These are phyloP conservation scores for Allium cepa DNA, from an alignment of 106 monocot genomes.

Conservation along the genomic window DNA sequence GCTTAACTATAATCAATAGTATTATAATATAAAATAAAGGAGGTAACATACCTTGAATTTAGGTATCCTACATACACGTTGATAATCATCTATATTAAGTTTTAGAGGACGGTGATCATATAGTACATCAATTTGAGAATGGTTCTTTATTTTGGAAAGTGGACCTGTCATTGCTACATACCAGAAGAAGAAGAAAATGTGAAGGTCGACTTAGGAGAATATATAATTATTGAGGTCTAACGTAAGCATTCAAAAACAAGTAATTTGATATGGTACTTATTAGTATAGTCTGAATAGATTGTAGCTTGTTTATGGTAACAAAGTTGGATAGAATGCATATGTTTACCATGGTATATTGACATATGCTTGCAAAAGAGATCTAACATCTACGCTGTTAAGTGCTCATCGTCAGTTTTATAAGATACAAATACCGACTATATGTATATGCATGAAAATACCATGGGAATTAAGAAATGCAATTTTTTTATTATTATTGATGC, in stretches of 20 bases:
- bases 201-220: not conserved
- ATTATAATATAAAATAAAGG: not conserved
- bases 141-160: not conserved
- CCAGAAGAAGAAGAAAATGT: not conserved
- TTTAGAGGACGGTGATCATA: conserved; percentile 19
- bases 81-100: conserved; percentile 19
- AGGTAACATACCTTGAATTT: conserved; percentile 10
- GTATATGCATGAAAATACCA: no score
- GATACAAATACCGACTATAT: no score
- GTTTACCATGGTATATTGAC: no score
- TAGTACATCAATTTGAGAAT: not conserved
- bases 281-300: not conserved
- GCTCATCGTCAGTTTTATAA: no score
- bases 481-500: not conserved
- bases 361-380: no score
- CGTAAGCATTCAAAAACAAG: not conserved
- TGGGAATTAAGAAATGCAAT: not conserved
- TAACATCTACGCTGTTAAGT: no score
- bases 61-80: conserved; percentile 16
- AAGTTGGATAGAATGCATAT: no score
- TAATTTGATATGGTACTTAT: not conserved
- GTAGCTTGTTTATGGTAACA: not conserved
- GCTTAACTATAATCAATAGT: not conserved
- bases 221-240: not conserved
- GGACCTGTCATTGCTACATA: conserved; percentile 1